Evolutionary conservation across 2,329 filamentous ascomycete species (phyloP).

Genomic region (Mariannaea elegans): DNA sequence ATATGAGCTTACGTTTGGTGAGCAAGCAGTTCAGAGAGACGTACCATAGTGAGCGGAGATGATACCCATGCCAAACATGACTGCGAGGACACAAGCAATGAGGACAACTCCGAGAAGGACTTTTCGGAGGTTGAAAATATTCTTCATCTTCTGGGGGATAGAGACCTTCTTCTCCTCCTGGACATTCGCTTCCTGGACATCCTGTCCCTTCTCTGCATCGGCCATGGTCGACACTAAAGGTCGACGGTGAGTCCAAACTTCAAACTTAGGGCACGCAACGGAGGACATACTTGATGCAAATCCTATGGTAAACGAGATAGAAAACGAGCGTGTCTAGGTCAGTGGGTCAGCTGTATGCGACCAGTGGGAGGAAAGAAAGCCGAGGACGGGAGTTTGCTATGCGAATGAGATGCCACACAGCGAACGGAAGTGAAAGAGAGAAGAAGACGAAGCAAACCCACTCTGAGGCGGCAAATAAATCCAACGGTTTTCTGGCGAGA

Average conservation of each 20-base stretch:
- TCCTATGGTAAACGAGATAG: constrained; percentile 5
- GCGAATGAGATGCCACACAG: too few relatives aligned
- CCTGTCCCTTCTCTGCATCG: constrained; percentile 38
- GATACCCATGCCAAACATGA: constrained; percentile 43
- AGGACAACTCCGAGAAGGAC: constrained; percentile 20
- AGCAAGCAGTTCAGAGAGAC: not conserved
- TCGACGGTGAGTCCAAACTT: constrained; percentile 23
- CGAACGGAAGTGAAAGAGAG: too few relatives aligned
- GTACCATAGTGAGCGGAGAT: constrained; percentile 41
- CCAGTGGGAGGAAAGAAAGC: too few relatives aligned
- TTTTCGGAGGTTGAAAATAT: constrained; percentile 19
- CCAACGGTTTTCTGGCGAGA: not conserved
- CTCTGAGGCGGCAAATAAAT: not conserved
- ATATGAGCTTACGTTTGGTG: not conserved
- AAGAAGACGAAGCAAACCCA: not conserved
- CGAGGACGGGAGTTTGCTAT: constrained; percentile 2
- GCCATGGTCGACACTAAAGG: constrained; percentile 40
- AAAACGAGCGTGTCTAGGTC: constrained; percentile 32
- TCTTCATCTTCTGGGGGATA: constrained; percentile 22
- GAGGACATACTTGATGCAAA: constrained; percentile 28
- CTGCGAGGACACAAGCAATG: constrained; percentile 24
- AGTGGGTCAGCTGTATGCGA: constrained; percentile 16
- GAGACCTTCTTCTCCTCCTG: constrained; percentile 13
- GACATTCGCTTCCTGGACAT: constrained; percentile 12
- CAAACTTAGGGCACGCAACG: not conserved